Evolutionary conservation across 192 early-diverging fungal genomes (phyloP).

Genomic region (Podila horticola): DNA sequence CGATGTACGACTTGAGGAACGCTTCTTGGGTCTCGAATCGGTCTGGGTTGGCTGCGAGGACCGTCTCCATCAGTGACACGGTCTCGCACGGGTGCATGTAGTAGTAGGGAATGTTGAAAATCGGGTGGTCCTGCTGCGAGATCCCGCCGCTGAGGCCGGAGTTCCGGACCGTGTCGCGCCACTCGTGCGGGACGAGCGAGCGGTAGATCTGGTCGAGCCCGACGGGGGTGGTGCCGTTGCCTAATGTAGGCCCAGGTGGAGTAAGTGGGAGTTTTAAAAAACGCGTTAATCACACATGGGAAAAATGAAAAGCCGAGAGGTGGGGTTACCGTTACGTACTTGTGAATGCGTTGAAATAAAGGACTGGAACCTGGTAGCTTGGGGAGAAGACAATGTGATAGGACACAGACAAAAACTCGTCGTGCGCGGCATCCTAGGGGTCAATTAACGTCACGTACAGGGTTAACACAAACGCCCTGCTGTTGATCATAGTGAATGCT

Average conservation of each 20-base stretch:
- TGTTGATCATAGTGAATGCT: neutral
- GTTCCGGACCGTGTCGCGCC: constrained; percentile 30
- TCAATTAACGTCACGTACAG: neutral
- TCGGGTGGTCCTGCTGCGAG: constrained; percentile 68
- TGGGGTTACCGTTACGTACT: constrained; percentile 24
- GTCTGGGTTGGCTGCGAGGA: constrained; percentile 12
- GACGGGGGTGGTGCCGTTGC: constrained; percentile 46
- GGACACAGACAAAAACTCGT: constrained; percentile 47
- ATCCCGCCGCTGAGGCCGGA: constrained; percentile 51
- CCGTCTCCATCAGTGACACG: constrained; percentile 54
- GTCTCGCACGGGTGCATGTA: constrained; percentile 76
- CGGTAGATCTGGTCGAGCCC: constrained; percentile 57
- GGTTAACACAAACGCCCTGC: neutral
- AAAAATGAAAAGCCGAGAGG: neutral
- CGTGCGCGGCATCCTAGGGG: neutral
- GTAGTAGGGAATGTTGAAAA: constrained; percentile 62
- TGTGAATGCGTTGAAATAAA: constrained; percentile 67
- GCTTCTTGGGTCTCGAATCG: neutral
- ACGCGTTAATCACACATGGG: neutral
- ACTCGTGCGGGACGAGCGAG: constrained; percentile 42
- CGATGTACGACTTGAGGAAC: constrained; percentile 26
- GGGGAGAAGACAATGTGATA: constrained; percentile 70
- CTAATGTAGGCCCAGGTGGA: too few species aligned
- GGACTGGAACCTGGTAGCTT: constrained; percentile 68
- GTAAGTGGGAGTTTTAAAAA: neutral